These are phyloP conservation scores for Schrenkiella parvula DNA, from an alignment of 345 rosid genomes.

Conservation along the genomic window DNA sequence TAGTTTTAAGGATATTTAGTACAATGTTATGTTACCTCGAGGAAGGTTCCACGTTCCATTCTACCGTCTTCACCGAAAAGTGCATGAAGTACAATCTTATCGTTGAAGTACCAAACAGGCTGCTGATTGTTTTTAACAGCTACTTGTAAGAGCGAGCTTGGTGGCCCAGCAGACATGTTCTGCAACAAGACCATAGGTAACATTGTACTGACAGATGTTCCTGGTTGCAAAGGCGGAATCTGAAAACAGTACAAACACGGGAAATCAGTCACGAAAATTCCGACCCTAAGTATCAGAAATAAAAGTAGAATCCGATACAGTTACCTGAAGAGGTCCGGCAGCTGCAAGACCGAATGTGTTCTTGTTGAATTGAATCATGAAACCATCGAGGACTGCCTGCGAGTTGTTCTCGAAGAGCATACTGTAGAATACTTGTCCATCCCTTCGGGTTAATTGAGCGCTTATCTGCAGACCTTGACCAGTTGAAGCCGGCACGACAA, in stretches of 20 bases:
- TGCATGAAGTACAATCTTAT: slow-evolving; percentile 63
- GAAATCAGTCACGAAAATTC: not conserved
- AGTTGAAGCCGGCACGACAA: slow-evolving; percentile 67
- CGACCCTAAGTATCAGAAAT: not conserved
- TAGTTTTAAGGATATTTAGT: not conserved
- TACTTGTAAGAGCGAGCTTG: slow-evolving; percentile 89
- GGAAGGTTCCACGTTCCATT: slow-evolving; percentile 94
- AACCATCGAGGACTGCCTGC: slow-evolving; percentile 83
- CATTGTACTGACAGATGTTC: slow-evolving; percentile 58
- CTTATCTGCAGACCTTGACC: slow-evolving; percentile 99
- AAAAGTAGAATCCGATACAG: not conserved
- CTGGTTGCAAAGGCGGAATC: slow-evolving; percentile 89
- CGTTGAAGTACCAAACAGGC: slow-evolving; percentile 89
- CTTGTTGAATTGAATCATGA: slow-evolving; percentile 99
- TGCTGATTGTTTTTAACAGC: slow-evolving; percentile 96
- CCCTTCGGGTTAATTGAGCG: slow-evolving; percentile 68
- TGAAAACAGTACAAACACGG: slow-evolving; percentile 23
- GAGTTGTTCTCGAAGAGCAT: slow-evolving; percentile 86
- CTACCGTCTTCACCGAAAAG: slow-evolving; percentile 84
- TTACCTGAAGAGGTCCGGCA: slow-evolving; percentile 93
- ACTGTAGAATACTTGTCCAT: slow-evolving; percentile 82
- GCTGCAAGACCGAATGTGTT: slow-evolving; percentile 95
- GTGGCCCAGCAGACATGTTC: slow-evolving; percentile 80
- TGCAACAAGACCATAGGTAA: slow-evolving; percentile 92
- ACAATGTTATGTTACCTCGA: slow-evolving; percentile 62